phyloP scores from a whole-genome alignment of 495 filamentous ascomycete species.

The Aspergillus panamensis region DNA sequence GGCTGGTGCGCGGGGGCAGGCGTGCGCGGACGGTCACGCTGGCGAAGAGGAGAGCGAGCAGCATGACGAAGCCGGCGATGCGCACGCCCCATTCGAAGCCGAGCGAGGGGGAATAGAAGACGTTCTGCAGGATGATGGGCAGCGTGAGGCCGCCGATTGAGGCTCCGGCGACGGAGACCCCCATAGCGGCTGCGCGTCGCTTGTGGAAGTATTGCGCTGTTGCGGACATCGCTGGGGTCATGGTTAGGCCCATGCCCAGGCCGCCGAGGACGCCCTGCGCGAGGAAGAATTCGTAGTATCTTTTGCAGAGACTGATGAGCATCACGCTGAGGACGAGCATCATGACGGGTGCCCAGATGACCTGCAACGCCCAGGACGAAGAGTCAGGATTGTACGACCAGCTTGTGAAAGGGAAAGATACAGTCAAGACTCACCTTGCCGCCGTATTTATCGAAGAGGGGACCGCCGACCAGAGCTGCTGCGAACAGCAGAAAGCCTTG shows the following conservation, averaged over 20 bases:
- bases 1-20: constrained; percentile 7
- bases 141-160: constrained; percentile 34
- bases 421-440: constrained; percentile 26
- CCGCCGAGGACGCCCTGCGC: constrained; percentile 27
- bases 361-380: not conserved
- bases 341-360: constrained; percentile 17
- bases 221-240: constrained; percentile 27
- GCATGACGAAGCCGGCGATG: constrained; percentile 58
- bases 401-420: no score
- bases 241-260: constrained; percentile 16
- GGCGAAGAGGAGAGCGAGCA: constrained; percentile 41
- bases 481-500: constrained; percentile 46
- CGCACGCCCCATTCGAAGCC: constrained; percentile 63
- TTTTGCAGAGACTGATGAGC: constrained; percentile 39
- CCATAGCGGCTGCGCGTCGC: constrained; percentile 33
- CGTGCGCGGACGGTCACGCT: constrained; percentile 28
- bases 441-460: constrained; percentile 52
- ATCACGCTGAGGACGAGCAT: constrained; percentile 40
- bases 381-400: not conserved
- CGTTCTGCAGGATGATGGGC: constrained; percentile 17
- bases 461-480: constrained; percentile 43
- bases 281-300: constrained; percentile 39
- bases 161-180: constrained; percentile 33
- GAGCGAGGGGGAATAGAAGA: constrained; percentile 3
- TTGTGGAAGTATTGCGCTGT: constrained; percentile 37